Conservation (phyloP, 345 rosid species). For the Arabis hirsuta region DNA sequence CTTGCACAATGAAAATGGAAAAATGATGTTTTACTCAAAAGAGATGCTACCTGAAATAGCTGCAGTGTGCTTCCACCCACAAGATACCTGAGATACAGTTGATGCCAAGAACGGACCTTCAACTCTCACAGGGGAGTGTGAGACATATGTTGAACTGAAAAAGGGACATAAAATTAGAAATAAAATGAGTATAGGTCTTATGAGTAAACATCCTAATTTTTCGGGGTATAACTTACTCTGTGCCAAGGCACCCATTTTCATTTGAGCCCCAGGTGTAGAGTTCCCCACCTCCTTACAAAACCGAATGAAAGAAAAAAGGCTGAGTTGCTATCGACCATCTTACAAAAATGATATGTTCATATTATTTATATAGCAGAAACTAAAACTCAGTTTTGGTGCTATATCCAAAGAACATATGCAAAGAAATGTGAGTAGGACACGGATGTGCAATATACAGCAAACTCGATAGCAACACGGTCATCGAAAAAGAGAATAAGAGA, state of each 20-base stretch:
- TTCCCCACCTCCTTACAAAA: constrained; percentile 69
- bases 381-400: background rate
- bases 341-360: background rate
- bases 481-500: constrained; percentile 16
- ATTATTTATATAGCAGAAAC: background rate
- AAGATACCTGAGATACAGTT: constrained; percentile 76
- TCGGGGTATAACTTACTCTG: constrained; percentile 54
- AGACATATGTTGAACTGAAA: constrained; percentile 64
- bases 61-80: constrained; percentile 99
- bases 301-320: constrained; percentile 19
- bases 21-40: background rate
- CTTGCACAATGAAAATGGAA: background rate
- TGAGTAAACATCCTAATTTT: constrained; percentile 10
- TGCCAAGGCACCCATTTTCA: constrained; percentile 96
- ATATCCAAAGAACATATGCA: background rate
- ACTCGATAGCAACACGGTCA: background rate
- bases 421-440: constrained; percentile 11
- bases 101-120: constrained; percentile 71
- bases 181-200: constrained; percentile 8
- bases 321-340: constrained; percentile 22
- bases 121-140: constrained; percentile 74
- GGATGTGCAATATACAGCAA: background rate
- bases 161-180: constrained; percentile 18
- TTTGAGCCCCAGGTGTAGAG: constrained; percentile 90
- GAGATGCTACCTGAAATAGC: constrained; percentile 75